Evolutionary conservation across 164 flowering plant species (phyloP).

Genomic region (Annona squamosa): DNA sequence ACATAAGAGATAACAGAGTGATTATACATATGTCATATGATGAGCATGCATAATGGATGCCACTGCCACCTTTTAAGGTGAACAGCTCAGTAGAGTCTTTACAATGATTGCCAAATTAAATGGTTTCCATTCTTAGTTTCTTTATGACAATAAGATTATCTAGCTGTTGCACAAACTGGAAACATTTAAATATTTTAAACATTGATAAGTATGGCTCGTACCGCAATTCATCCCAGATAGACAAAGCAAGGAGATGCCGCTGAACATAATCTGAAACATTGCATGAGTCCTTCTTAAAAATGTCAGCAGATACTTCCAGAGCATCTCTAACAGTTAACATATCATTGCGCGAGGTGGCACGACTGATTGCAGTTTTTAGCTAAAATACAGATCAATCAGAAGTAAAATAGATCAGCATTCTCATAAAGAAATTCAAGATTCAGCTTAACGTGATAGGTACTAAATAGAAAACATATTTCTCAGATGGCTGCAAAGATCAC

Average conservation of each 20-base stretch:
- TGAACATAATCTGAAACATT: constrained; percentile 87
- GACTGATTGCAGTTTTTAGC: constrained; percentile 93
- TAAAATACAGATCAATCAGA: constrained; percentile 16
- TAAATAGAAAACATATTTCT: neutral
- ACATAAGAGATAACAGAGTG: too few species aligned
- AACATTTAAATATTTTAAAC: neutral
- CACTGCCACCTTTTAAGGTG: neutral
- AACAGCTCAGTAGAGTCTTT: too few species aligned
- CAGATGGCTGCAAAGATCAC: neutral
- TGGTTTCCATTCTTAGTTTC: neutral
- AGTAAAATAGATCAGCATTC: neutral
- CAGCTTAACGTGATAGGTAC: neutral
- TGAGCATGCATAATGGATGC: neutral
- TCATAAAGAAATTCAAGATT: neutral
- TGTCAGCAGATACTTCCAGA: constrained; percentile 95
- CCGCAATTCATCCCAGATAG: constrained; percentile 97
- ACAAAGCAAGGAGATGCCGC: constrained; percentile 79
- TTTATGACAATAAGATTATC: too few species aligned
- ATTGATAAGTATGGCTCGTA: constrained; percentile 17
- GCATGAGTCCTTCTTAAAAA: constrained; percentile 77
- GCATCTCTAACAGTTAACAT: constrained; percentile 87
- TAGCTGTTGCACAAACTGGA: neutral
- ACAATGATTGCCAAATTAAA: neutral
- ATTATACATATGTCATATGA: too few species aligned
- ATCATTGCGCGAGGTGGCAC: constrained; percentile 91